Conservation (phyloP, 2,329 filamentous ascomycete genomes). For the Neophaeococcomyces aloes region DNA sequence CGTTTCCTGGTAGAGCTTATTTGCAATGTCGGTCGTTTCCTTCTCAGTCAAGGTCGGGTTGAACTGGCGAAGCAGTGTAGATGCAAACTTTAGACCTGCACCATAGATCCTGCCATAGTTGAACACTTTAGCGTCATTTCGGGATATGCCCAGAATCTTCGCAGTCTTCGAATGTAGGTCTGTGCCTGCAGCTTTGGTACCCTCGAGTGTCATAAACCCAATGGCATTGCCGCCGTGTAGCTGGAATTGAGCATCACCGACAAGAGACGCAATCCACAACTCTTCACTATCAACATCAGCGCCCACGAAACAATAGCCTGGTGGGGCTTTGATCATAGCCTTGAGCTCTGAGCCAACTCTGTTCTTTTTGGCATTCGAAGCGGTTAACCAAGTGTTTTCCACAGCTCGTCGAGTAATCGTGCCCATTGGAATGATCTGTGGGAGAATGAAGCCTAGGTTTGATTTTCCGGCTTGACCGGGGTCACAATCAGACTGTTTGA, state of each 20-base stretch:
- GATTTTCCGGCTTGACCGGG: conserved; percentile 19
- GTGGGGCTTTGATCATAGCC: conserved; percentile 86
- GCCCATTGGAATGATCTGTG: conserved; percentile 95
- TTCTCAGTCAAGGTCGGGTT: conserved; percentile 73
- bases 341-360: conserved; percentile 94
- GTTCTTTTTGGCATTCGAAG: conserved; percentile 92
- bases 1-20: conserved; percentile 73
- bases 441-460: conserved; percentile 72
- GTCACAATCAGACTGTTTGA: conserved; percentile 59
- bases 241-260: conserved; percentile 90
- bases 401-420: conserved; percentile 90
- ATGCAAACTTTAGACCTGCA: conserved; percentile 88
- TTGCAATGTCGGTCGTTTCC: conserved; percentile 65
- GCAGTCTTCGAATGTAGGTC: conserved; percentile 93
- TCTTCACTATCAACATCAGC: conserved; percentile 97
- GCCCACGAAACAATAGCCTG: conserved; percentile 86
- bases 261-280: conserved; percentile 91
- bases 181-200: conserved; percentile 85
- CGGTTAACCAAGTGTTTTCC: conserved; percentile 96
- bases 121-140: conserved; percentile 94
- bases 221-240: conserved; percentile 94
- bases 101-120: conserved; percentile 99
- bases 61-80: conserved; percentile 82
- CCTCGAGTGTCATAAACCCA: conserved; percentile 97
- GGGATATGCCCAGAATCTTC: conserved; percentile 79